Conservation (phyloP, 2,329 filamentous ascomycete species). For the Neofusicoccum sp. region DNA sequence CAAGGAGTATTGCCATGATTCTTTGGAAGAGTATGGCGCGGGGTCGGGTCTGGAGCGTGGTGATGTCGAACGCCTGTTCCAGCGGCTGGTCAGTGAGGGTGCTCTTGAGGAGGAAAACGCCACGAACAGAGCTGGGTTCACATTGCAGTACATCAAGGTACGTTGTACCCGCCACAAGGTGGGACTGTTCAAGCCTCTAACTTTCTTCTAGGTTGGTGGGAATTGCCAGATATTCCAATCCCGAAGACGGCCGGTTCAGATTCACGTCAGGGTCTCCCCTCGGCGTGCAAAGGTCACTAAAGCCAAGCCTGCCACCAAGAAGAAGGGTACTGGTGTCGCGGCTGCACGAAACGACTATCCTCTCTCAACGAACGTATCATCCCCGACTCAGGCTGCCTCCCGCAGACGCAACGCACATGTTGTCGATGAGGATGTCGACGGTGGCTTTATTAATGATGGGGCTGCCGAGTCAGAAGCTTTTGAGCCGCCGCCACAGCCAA, state of each 20-base stretch:
- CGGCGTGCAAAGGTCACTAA: conserved; percentile 39
- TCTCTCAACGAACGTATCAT: conserved; percentile 68
- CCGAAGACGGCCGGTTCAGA: conserved; percentile 49
- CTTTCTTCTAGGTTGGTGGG: conserved; percentile 40
- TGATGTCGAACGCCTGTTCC: conserved; percentile 83
- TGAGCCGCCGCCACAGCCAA: conserved; percentile 38
- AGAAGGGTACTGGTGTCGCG: conserved; percentile 35
- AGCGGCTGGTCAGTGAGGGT: conserved; percentile 71
- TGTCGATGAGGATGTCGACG: conserved; percentile 23
- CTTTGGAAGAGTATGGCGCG: conserved; percentile 64
- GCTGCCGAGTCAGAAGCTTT: conserved; percentile 51
- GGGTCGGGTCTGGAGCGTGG: conserved; percentile 71
- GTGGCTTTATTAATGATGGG: conserved; percentile 34
- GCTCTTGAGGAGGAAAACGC: conserved; percentile 72
- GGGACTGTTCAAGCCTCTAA: conserved; percentile 24
- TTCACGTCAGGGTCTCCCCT: conserved; percentile 58
- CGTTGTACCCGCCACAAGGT: conserved; percentile 33
- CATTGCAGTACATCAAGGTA: conserved; percentile 73
- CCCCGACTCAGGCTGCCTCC: conserved; percentile 57
- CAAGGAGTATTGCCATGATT: conserved; percentile 50
- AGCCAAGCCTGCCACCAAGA: conserved; percentile 30
- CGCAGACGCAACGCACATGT: conserved; percentile 36
- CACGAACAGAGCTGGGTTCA: conserved; percentile 66
- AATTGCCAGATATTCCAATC: conserved; percentile 50
- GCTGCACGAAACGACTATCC: conserved; percentile 52